Base-by-base conservation (phyloP, 2,329 filamentous ascomycete genomes). In the Neobulgaria alba region DNA sequence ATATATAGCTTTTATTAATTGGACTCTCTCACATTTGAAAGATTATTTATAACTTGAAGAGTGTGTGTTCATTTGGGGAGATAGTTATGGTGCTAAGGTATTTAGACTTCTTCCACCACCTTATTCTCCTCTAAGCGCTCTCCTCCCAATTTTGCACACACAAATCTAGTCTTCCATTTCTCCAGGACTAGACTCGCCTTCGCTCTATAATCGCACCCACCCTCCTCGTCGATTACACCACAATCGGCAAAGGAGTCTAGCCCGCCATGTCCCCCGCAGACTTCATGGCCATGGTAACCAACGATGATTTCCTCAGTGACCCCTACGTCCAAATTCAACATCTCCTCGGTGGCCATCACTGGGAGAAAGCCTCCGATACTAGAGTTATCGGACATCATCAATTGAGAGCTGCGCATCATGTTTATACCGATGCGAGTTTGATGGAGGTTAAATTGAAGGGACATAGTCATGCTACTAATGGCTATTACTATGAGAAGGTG, bases 31-130 rank as follows among this genome's bases (percentile, higher is more conserved):
- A n/a, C n/a, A n/a, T n/a, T n/a, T n/a, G n/a, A n/a, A n/a, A n/a
- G n/a, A n/a, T n/a, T n/a, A n/a, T n/a, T n/a, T n/a, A n/a, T n/a
- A n/a, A n/a, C n/a, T n/a, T n/a, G n/a, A n/a, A n/a, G n/a, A n/a
- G n/a, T n/a, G n/a, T n/a, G n/a, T n/a, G n/a, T 79, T 73, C 59
- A 72, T 79, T 55, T 81, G 77, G 77, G 75, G 73, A 42, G 75
- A 79, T 58, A 75, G 71, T 64, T 79, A 80, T 61, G 76, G 80
- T 60, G 70, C 69, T 59, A 82, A 82, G 45, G 53, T 54, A 37
- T 20, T 10, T 12, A 15, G 4, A 3, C 10, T n/a, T n/a, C n/a
- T n/a, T 21, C 15, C 10, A 5, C 21, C 21, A 31, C 10, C n/a
- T 14, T 20, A n/a, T 37, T 9, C 16, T 29, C 18, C n/a, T n/a